A percentile compares a stretch with the other conserved stretches of the same genome.
These are phyloP conservation scores for Lasiosphaeria ovina DNA, from an alignment of 495 filamentous ascomycete genomes.

Conservation along the genomic window DNA sequence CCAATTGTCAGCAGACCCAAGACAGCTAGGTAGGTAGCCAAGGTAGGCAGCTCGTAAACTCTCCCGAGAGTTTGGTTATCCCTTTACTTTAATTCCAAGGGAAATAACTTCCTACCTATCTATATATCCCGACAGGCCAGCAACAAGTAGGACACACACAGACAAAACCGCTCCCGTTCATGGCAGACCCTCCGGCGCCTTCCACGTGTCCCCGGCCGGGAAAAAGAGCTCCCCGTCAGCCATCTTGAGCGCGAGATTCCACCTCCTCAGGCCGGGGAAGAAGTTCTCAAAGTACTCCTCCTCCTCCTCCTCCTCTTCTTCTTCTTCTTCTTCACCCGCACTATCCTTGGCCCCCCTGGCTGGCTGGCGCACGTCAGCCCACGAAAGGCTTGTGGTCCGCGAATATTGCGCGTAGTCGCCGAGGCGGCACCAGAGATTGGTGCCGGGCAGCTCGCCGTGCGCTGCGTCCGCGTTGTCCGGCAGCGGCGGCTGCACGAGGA, in stretches of 20 bases:
- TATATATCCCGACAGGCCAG: too few species aligned
- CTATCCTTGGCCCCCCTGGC: slow-evolving; percentile 15
- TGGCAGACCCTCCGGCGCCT: slow-evolving; percentile 9
- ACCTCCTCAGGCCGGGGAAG: slow-evolving; percentile 46
- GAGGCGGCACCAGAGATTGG: slow-evolving; percentile 34
- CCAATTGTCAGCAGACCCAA: too few species aligned
- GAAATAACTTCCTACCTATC: too few species aligned
- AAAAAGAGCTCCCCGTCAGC: slow-evolving; percentile 41
- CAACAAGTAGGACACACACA: too few species aligned
- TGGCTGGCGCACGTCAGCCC: slow-evolving; percentile 43
- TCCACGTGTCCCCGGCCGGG: slow-evolving; percentile 31
- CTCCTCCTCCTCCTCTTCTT: slow-evolving; percentile 8
- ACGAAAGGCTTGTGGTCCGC: slow-evolving; percentile 25
- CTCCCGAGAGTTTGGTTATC: too few species aligned
- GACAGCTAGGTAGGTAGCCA: too few species aligned
- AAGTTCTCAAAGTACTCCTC: slow-evolving; percentile 35
- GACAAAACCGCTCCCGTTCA: not conserved
- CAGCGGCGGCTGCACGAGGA: slow-evolving; percentile 46
- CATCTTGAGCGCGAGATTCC: slow-evolving; percentile 44
- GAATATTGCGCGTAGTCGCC: slow-evolving; percentile 22
- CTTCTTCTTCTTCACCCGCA: too few species aligned
- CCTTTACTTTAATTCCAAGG: too few species aligned
- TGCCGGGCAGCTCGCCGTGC: slow-evolving; percentile 35
- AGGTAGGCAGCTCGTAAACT: too few species aligned
- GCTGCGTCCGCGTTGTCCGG: slow-evolving; percentile 29